phyloP scores from a whole-genome alignment of 2,329 filamentous ascomycete genomes.

The Hypoxylon sp. region DNA sequence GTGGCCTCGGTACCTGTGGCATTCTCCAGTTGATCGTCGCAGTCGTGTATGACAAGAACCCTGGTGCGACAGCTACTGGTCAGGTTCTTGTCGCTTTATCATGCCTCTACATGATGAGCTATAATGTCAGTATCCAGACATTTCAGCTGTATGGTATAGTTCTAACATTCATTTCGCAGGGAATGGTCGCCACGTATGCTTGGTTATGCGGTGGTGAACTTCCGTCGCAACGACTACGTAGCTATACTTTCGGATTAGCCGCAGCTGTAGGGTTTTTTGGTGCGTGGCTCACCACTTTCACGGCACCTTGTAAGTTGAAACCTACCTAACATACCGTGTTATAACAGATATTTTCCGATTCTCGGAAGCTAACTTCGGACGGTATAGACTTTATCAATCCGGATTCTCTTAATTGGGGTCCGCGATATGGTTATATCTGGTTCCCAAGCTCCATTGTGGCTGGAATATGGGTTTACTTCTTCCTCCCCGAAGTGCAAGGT shows the following conservation, averaged over 20 bases:
- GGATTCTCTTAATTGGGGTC: constrained; percentile 64
- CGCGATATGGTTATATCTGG: constrained; percentile 68
- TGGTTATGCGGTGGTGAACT: constrained; percentile 68
- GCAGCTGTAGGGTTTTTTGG: constrained; percentile 64
- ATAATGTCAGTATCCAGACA: constrained; percentile 58
- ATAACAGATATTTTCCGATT: background rate
- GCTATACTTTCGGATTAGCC: constrained; percentile 66
- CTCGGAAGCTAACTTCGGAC: constrained; percentile 1
- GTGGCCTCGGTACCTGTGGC: constrained; percentile 63
- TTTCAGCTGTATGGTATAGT: background rate
- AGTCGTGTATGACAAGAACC: constrained; percentile 60
- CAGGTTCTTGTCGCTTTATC: constrained; percentile 64
- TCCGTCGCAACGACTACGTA: constrained; percentile 66
- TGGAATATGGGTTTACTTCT: constrained; percentile 58
- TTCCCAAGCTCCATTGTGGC: constrained; percentile 52
- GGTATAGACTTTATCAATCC: constrained; percentile 65
- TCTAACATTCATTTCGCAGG: constrained; percentile 45
- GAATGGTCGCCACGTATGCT: constrained; percentile 65
- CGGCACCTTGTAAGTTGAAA: constrained; percentile 60
- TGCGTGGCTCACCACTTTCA: constrained; percentile 67
- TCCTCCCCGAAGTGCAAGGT: constrained; percentile 63
- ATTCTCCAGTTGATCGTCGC: constrained; percentile 67
- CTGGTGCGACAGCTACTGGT: constrained; percentile 52
- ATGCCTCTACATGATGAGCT: constrained; percentile 64
- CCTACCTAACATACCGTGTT: background rate